phyloP scores from a whole-genome alignment of 140 eudicot species.

The Anethum foeniculum region DNA sequence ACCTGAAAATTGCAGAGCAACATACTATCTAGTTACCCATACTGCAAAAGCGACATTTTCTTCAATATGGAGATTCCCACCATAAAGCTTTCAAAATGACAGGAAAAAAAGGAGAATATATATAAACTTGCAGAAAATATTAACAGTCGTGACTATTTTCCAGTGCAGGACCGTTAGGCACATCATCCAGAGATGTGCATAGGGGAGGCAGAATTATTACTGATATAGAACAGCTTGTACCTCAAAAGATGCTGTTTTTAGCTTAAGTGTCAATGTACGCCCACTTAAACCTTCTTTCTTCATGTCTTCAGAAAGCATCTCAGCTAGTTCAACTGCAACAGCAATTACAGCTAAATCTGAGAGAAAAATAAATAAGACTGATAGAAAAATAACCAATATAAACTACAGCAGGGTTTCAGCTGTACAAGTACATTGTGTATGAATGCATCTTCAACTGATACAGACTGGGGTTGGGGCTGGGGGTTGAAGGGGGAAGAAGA shows the following conservation, averaged over 20 bases:
- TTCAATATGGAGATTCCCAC: background rate
- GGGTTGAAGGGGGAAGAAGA: background rate
- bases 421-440: background rate
- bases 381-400: background rate
- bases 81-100: background rate
- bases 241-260: constrained; percentile 85
- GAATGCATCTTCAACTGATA: background rate
- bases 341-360: constrained; percentile 5
- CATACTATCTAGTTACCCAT: background rate
- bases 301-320: constrained; percentile 86
- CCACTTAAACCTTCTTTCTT: constrained; percentile 68
- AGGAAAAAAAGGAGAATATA: background rate
- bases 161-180: background rate
- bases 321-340: constrained; percentile 79
- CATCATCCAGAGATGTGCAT: background rate
- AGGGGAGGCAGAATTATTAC: background rate
- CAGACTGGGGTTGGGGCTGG: background rate
- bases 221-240: constrained; percentile 24
- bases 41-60: background rate
- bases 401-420: background rate
- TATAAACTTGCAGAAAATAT: background rate
- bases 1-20: constrained; percentile 40
- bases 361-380: background rate
- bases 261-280: constrained; percentile 77
- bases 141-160: background rate